Percentiles rank a stretch among this genome's conserved stretches.
These are phyloP conservation scores for Elongisporangium undulatum DNA, from an alignment of 352 stramenopile genomes.

Conservation along the genomic window DNA sequence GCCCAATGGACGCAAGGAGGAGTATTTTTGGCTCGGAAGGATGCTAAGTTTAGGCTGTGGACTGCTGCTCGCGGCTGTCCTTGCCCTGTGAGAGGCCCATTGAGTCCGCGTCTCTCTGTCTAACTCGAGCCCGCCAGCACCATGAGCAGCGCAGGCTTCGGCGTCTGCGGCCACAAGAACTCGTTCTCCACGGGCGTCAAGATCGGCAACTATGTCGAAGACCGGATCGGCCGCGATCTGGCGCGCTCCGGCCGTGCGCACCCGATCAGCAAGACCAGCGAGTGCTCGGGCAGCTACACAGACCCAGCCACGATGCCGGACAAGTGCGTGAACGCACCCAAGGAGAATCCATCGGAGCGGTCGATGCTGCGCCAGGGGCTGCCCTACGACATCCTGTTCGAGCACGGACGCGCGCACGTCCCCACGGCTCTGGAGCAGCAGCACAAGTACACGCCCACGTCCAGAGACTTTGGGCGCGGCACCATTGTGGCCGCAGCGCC, in stretches of 20 bases:
- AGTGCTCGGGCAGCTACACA: constrained; percentile 50
- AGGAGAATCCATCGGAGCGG: constrained; percentile 44
- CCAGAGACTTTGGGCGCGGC: constrained; percentile 40
- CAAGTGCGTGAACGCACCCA: constrained; percentile 42
- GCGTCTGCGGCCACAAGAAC: constrained; percentile 84
- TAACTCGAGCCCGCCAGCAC: too few relatives aligned
- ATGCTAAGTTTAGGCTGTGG: not conserved
- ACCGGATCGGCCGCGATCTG: constrained; percentile 56
- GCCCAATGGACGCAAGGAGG: not conserved
- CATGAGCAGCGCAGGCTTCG: constrained; percentile 32
- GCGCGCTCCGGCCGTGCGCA: constrained; percentile 28
- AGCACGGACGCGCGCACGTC: constrained; percentile 49
- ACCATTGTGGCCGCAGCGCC: constrained; percentile 25
- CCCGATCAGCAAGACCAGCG: constrained; percentile 37
- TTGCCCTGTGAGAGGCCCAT: not conserved
- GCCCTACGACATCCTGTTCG: constrained; percentile 71
- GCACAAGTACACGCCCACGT: constrained; percentile 52
- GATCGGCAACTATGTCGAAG: constrained; percentile 82
- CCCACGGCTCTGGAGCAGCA: constrained; percentile 34
- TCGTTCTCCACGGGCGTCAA: constrained; percentile 68
- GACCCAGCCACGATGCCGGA: constrained; percentile 48
- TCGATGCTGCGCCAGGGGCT: constrained; percentile 51
- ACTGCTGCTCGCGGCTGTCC: not conserved
- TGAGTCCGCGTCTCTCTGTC: not conserved
- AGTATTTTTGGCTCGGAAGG: not conserved